These are phyloP conservation scores for Carex arenaria DNA, from an alignment of 202 grass and related monocot species.

Conservation along the genomic window DNA sequence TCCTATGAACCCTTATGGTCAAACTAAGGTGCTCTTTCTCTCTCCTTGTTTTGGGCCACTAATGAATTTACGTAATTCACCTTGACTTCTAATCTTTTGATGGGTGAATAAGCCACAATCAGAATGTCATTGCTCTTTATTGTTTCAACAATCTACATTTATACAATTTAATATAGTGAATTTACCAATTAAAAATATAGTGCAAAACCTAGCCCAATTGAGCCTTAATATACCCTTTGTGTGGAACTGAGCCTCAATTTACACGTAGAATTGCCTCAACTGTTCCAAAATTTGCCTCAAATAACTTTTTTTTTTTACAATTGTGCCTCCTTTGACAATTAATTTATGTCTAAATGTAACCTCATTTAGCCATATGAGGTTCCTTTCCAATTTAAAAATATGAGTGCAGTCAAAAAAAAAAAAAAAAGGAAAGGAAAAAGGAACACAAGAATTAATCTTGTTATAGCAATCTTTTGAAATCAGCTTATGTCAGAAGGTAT, in stretches of 20 bases:
- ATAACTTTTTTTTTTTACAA: neutral
- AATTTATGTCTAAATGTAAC: neutral
- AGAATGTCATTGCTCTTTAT: neutral
- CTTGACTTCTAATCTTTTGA: neutral
- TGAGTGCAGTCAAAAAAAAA: neutral
- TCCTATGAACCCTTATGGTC: conserved; percentile 87
- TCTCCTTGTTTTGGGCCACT: conserved; percentile 13
- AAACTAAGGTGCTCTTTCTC: conserved; percentile 62
- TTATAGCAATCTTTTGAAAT: conserved; percentile 15
- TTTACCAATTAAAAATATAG: neutral
- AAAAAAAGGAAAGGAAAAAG: neutral
- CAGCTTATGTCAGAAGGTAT: conserved; percentile 94
- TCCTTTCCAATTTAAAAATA: neutral
- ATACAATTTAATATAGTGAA: neutral
- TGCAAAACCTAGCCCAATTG: neutral
- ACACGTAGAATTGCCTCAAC: neutral
- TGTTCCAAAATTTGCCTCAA: neutral
- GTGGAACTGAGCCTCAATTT: neutral
- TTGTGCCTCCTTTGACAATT: neutral
- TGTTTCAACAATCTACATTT: neutral
- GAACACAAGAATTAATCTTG: neutral
- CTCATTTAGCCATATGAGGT: neutral
- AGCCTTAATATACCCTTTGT: neutral
- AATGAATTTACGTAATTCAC: conserved; percentile 22
- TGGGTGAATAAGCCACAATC: neutral